phyloP scores from a whole-genome alignment of 1,284 basidiomycete genomes.

The Gomphus bonarii region DNA sequence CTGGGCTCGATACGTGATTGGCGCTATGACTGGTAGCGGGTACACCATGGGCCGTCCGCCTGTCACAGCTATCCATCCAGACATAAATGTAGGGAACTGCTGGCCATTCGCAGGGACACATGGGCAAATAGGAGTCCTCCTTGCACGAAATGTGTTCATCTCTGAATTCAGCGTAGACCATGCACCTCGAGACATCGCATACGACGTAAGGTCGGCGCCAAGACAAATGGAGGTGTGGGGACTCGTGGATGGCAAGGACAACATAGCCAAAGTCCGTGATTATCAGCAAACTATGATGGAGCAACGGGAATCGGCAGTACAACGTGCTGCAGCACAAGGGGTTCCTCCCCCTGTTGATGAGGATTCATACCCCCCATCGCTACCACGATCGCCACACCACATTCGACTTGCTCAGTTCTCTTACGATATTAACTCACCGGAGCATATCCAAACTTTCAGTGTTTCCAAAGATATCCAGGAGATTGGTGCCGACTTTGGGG shows the following conservation, averaged over 20 bases:
- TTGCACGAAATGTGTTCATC: constrained; percentile 61
- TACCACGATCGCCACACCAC: constrained; percentile 48
- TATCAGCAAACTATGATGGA: constrained; percentile 26
- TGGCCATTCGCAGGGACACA: constrained; percentile 81
- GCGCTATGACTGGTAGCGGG: constrained; percentile 49
- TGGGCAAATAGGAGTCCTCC: constrained; percentile 75
- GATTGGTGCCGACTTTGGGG: constrained; percentile 68
- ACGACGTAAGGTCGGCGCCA: constrained; percentile 75
- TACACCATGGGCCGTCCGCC: constrained; percentile 69
- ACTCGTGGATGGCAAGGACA: constrained; percentile 66
- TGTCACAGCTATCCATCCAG: constrained; percentile 77
- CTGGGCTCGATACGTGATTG: constrained; percentile 14
- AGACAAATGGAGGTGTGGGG: constrained; percentile 85
- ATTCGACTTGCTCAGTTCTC: constrained; percentile 70
- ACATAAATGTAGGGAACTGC: constrained; percentile 74
- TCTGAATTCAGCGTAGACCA: constrained; percentile 85
- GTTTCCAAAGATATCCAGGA: constrained; percentile 56
- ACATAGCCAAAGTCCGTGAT: constrained; percentile 43
- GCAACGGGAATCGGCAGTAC: constrained; percentile 22
- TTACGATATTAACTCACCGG: constrained; percentile 63
- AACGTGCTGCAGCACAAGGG: constrained; percentile 22
- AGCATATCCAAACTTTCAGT: constrained; percentile 81
- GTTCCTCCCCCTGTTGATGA: constrained; percentile 20
- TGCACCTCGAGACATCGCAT: constrained; percentile 66
- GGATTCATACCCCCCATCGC: constrained; percentile 34